phyloP scores from a whole-genome alignment of 768 basidiomycete species.

The Nevesoporus exiguus region DNA sequence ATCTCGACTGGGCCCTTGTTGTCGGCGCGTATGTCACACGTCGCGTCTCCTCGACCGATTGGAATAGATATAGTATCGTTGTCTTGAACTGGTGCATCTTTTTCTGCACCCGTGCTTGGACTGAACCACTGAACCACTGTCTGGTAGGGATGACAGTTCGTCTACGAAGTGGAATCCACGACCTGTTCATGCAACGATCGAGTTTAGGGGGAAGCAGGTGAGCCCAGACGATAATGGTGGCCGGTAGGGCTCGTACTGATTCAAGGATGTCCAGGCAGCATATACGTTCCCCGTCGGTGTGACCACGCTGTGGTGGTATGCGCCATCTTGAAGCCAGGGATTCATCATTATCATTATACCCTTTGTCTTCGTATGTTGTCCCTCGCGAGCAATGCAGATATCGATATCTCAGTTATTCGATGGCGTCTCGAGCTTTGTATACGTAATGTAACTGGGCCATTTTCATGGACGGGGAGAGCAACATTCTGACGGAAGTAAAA shows the following conservation, averaged over 20 bases:
- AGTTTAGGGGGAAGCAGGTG: constrained; percentile 61
- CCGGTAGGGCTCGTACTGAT: neutral
- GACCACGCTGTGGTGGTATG: constrained; percentile 54
- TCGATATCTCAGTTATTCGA: too few species aligned
- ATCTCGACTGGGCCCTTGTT: constrained; percentile 52
- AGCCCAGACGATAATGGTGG: constrained; percentile 4
- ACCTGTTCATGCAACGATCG: constrained; percentile 55
- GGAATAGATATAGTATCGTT: constrained; percentile 65
- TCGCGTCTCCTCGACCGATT: constrained; percentile 51
- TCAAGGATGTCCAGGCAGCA: constrained; percentile 40
- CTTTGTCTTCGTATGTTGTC: too few species aligned
- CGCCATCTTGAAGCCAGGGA: constrained; percentile 13
- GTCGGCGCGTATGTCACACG: constrained; percentile 65
- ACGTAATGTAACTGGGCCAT: too few species aligned
- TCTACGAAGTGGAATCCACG: constrained; percentile 52
- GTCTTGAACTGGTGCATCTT: constrained; percentile 60
- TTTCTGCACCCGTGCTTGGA: neutral
- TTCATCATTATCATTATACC: too few species aligned
- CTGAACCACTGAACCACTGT: neutral
- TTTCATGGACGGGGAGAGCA: too few species aligned
- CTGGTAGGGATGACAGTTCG: constrained; percentile 44
- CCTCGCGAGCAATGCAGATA: too few species aligned
- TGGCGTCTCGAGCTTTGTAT: too few species aligned
- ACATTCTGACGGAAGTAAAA: too few species aligned
- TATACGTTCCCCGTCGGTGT: constrained; percentile 81